Conservation (phyloP, 331 rosid species). For the Quercus lobata region DNA sequence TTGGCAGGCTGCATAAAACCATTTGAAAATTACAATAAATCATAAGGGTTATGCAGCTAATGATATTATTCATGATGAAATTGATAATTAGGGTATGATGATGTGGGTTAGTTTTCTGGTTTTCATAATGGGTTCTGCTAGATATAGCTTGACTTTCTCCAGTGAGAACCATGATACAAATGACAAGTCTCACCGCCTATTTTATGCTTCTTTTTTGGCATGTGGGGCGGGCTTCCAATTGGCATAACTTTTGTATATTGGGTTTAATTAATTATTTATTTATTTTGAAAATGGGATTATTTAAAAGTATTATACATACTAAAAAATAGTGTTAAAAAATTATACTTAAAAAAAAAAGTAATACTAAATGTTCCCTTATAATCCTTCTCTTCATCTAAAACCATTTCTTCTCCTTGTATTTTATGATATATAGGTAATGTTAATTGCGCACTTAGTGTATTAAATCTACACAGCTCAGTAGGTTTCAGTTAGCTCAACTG, state of each 20-base stretch:
- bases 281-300: no score
- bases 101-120: not conserved
- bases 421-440: not conserved
- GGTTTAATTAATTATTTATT: no score
- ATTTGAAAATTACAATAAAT: conserved; percentile 9
- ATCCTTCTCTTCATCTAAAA: not conserved
- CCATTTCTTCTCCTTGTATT: not conserved
- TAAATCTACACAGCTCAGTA: no score
- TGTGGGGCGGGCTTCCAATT: not conserved
- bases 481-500: accelerated
- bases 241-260: no score
- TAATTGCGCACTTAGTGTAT: no score
- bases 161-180: not conserved
- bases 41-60: conserved; percentile 36
- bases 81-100: conserved; percentile 19
- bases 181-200: not conserved
- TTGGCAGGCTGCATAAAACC: conserved; percentile 21
- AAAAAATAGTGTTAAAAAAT: no score
- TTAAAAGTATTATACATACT: no score
- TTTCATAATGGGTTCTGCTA: not conserved
- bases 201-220: not conserved
- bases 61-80: conserved; percentile 67
- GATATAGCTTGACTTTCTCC: not conserved
- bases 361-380: not conserved
- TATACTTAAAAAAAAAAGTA: no score